A percentile compares a stretch with the other conserved stretches of the same genome.
These are phyloP conservation scores for Arachis monticola DNA, from an alignment of 331 rosid genomes.

Conservation along the genomic window DNA sequence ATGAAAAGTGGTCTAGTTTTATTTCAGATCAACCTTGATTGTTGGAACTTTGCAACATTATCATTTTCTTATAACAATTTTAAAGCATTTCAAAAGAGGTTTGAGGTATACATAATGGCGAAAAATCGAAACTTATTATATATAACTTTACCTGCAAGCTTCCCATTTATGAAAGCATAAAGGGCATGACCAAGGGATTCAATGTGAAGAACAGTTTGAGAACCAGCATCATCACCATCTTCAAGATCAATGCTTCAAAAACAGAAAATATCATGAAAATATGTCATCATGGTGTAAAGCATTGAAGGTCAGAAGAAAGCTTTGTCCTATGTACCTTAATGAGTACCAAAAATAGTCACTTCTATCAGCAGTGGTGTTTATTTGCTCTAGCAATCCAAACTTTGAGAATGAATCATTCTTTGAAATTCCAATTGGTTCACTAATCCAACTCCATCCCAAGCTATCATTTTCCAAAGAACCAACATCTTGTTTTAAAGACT, in stretches of 20 bases:
- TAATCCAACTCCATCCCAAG: constrained; percentile 76
- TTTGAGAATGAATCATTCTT: constrained; percentile 64
- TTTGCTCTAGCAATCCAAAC: constrained; percentile 73
- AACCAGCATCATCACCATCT: constrained; percentile 51
- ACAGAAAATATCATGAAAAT: constrained; percentile 25
- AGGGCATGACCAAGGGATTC: constrained; percentile 82
- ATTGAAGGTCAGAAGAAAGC: constrained; percentile 8
- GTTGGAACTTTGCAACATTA: too few species aligned
- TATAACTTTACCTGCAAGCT: constrained; percentile 60
- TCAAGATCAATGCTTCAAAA: constrained; percentile 55
- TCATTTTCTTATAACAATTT: too few species aligned
- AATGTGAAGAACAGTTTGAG: constrained; percentile 67
- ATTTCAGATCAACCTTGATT: background rate
- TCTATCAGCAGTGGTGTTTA: constrained; percentile 74
- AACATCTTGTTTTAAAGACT: constrained; percentile 46
- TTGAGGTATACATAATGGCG: too few species aligned
- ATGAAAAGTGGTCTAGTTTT: background rate
- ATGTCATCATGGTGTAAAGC: constrained; percentile 11
- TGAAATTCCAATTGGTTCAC: constrained; percentile 80
- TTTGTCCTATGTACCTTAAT: constrained; percentile 55
- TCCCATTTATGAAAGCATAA: constrained; percentile 68
- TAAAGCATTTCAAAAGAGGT: too few species aligned
- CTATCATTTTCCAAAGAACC: constrained; percentile 50
- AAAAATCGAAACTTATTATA: background rate
- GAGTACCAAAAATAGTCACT: constrained; percentile 91